Evolutionary conservation across 257 asterid genomes (phyloP), one percentile per base, ranked within the genome.

Genomic region (Solanum bukasovii): DNA sequence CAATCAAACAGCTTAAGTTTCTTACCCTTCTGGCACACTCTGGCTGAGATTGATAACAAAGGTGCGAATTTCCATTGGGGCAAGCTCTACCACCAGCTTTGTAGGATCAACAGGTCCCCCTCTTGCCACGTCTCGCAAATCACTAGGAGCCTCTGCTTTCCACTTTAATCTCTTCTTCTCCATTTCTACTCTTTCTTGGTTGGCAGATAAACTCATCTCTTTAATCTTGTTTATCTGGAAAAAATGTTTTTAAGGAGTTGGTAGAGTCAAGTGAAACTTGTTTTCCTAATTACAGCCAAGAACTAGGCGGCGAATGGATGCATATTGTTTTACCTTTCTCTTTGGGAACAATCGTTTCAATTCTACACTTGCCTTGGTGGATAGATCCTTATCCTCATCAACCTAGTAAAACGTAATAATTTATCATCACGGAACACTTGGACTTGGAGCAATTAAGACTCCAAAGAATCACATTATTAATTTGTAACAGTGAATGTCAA

Each of bases 31-130:
- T 83, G 56, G 86, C 88, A 5, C 34, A 0, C 87, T 88, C 27
- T 87, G 87, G 88, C 82, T 87, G 86, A 96, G 92, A 81, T 91
- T 86, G 83, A 96, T 59, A 84, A 93, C 59, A 87, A 97, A 97
- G 40, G 98, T 97, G 14, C 98, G 96, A 12, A 97, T 93, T 90
- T 97, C 99, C 98, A 96, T 94, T 2, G 99, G 98, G 18, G 94
- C 93, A 3, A 97, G 96, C 87, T 97, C 95, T 59, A 94, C 97
- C 10, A 88, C 88, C 90, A 96, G 84, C 89, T 92, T 87, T 10
- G 40, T 40, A 9, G 98, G 98, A 89, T 94, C 95, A 7, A 97
- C 89, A 13, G 99, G 95, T 35, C 90, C 91, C 3, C 99, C 98
- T 93, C 97, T 91, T 35, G 31, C 65, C 20, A 63, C 87, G 5